Evolutionary conservation across 73 alveolate species (phyloP).

Genomic region (Tetrahymena thermophila): DNA sequence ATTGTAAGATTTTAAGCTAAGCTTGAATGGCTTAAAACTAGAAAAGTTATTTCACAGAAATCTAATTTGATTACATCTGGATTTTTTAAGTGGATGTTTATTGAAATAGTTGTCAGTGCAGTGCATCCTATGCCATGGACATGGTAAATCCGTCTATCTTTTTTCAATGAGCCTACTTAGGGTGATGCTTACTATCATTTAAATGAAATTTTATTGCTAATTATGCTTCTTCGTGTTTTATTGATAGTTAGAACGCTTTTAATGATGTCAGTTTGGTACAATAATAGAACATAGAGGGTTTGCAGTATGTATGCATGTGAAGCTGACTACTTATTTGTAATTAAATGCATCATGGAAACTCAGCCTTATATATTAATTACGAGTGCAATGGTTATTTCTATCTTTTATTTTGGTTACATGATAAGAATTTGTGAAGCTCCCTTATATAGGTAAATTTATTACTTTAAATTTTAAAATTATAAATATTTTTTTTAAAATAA

Average conservation of each 20-base stretch:
- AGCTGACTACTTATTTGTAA: constrained; percentile 56
- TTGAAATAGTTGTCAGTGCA: constrained; percentile 43
- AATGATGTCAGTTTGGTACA: constrained; percentile 48
- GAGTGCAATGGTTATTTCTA: constrained; percentile 44
- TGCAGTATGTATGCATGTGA: constrained; percentile 66
- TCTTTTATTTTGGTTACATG: constrained; percentile 52
- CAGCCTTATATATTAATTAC: constrained; percentile 46
- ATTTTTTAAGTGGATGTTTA: constrained; percentile 15
- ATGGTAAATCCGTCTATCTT: constrained; percentile 14
- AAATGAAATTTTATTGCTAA: constrained; percentile 47
- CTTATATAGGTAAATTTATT: constrained; percentile 5
- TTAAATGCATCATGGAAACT: constrained; percentile 60
- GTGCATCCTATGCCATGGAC: constrained; percentile 63
- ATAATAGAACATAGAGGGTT: constrained; percentile 65
- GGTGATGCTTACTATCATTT: constrained; percentile 37
- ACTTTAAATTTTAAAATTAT: background rate
- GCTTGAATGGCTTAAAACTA: constrained; percentile 51
- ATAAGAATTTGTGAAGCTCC: constrained; percentile 65
- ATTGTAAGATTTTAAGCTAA: constrained; percentile 45
- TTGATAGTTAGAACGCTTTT: constrained; percentile 51
- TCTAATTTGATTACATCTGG: constrained; percentile 48
- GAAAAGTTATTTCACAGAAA: constrained; percentile 34
- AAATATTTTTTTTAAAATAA: background rate
- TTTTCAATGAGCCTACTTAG: constrained; percentile 35
- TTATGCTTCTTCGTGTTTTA: constrained; percentile 47